Conservation (phyloP, 1,284 basidiomycete genomes). For the Ustilago sp. region DNA sequence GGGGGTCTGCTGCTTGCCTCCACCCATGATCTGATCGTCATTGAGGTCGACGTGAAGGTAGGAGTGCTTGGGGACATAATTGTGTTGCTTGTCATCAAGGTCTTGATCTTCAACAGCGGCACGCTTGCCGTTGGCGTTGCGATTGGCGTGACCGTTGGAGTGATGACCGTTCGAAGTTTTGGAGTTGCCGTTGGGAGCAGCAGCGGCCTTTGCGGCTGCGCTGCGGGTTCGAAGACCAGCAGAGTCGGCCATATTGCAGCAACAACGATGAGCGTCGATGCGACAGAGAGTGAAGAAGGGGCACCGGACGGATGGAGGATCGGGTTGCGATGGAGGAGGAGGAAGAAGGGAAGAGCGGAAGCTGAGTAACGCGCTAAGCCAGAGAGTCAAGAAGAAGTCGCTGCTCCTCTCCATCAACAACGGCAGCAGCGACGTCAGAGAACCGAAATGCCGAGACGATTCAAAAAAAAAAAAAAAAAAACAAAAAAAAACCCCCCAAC, state of each 20-base stretch:
- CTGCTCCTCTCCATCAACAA: background rate
- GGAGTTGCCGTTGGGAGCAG: slow-evolving; percentile 33
- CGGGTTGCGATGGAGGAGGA: background rate
- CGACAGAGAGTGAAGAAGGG: slow-evolving; percentile 1
- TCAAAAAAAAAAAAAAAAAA: background rate
- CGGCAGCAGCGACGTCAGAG: background rate
- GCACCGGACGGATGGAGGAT: background rate
- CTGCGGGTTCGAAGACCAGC: slow-evolving; percentile 49
- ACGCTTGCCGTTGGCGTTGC: slow-evolving; percentile 19
- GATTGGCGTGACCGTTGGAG: slow-evolving; percentile 9
- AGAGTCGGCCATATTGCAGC: slow-evolving; percentile 42
- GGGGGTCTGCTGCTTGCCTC: slow-evolving; percentile 61
- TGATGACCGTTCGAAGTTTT: slow-evolving; percentile 15
- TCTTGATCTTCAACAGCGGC: slow-evolving; percentile 39
- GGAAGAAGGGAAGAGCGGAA: background rate
- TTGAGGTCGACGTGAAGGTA: slow-evolving; percentile 63
- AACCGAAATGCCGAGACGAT: too few relatives aligned
- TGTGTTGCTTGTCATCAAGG: slow-evolving; percentile 34
- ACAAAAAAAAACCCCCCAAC: background rate
- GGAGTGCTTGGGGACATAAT: slow-evolving; percentile 54
- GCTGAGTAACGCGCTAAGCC: background rate
- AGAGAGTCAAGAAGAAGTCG: background rate
- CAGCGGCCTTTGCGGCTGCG: slow-evolving; percentile 36
- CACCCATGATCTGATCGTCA: slow-evolving; percentile 67
- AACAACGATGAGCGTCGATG: background rate